These are phyloP conservation scores for Paramyrothecium sp. DNA, from an alignment of 2,329 filamentous ascomycete species.

Conservation along the genomic window DNA sequence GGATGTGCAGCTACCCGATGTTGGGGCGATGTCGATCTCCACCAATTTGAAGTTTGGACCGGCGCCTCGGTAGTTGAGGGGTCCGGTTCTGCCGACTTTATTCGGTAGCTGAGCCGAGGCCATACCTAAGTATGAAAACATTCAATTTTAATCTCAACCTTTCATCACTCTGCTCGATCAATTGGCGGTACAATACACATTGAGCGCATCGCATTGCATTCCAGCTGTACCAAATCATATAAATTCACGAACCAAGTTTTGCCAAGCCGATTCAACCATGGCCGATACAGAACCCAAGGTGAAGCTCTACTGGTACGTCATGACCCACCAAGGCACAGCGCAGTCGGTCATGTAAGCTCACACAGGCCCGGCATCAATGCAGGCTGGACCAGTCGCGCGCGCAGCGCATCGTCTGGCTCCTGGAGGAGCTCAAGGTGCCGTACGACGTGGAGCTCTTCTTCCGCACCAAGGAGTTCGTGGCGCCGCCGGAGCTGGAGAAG, in stretches of 20 bases:
- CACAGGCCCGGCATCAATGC: constrained; percentile 3
- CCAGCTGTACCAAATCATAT: too few species aligned
- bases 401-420: constrained; percentile 81
- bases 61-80: background rate
- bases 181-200: too few species aligned
- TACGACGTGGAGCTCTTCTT: constrained; percentile 83
- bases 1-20: too few species aligned
- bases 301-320: constrained; percentile 61
- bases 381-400: constrained; percentile 84
- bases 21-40: background rate
- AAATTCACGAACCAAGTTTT: too few species aligned
- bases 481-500: constrained; percentile 72
- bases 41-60: background rate
- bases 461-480: constrained; percentile 60
- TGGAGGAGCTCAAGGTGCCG: constrained; percentile 76
- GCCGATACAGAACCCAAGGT: constrained; percentile 41
- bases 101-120: too few species aligned
- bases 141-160: background rate
- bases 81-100: background rate
- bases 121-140: too few species aligned
- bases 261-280: too few species aligned
- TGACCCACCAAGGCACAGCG: background rate
- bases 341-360: too few species aligned
- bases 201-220: too few species aligned
- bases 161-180: too few species aligned